Evolutionary conservation across 768 basidiomycete genomes (phyloP).

Genomic region (Tylopilus felleus): DNA sequence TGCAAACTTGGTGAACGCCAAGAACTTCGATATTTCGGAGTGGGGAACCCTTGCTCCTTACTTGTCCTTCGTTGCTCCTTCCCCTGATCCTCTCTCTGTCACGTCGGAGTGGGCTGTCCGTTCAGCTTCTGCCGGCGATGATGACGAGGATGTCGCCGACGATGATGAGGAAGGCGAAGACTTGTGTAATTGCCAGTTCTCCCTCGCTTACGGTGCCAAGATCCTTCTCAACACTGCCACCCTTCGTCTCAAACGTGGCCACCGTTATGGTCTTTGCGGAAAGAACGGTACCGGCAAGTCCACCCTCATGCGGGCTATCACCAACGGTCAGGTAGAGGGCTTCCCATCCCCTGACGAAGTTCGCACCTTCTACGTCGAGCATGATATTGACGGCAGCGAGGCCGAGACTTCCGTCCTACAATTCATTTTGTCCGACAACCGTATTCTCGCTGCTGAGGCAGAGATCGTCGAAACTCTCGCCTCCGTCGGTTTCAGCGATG

Average conservation of each 20-base stretch:
- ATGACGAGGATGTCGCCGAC: constrained; percentile 63
- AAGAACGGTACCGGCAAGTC: constrained; percentile 99
- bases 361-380: constrained; percentile 99
- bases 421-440: constrained; percentile 85
- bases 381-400: constrained; percentile 96
- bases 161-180: constrained; percentile 99
- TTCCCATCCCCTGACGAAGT: constrained; percentile 97
- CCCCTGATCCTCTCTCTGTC: constrained; percentile 64
- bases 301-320: constrained; percentile 90
- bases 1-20: constrained; percentile 80
- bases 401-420: constrained; percentile 86
- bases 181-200: constrained; percentile 98
- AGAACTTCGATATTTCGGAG: constrained; percentile 87
- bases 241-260: constrained; percentile 96
- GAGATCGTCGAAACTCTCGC: constrained; percentile 80
- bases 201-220: constrained; percentile 97
- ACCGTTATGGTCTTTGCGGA: constrained; percentile 97
- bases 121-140: constrained; percentile 76
- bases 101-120: constrained; percentile 87
- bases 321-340: constrained; percentile 94
- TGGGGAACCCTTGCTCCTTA: constrained; percentile 84
- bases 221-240: constrained; percentile 95
- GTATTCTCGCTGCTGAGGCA: constrained; percentile 63
- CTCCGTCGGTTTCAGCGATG: constrained; percentile 89
- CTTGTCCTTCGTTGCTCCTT: constrained; percentile 61